phyloP scores from a whole-genome alignment of 208 protist genomes.

The Wallacemonas collosoma region DNA sequence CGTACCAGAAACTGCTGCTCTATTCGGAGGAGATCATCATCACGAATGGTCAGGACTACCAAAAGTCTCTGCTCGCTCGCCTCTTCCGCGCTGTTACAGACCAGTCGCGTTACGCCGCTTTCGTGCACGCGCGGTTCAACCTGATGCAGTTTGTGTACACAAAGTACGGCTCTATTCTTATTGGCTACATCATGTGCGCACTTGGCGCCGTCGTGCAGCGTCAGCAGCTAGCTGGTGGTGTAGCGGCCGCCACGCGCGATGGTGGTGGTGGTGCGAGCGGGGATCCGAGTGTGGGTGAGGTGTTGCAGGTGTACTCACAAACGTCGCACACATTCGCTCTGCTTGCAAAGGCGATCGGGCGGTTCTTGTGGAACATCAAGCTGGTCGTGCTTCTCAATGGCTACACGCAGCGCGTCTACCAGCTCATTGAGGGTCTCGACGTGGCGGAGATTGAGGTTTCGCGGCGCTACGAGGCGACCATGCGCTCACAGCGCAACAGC shows the following conservation, averaged over 20 bases:
- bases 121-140: conserved; percentile 50
- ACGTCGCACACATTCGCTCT: conserved; percentile 46
- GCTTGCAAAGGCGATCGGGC: conserved; percentile 43
- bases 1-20: conserved; percentile 48
- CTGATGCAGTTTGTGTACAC: conserved; percentile 53
- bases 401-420: conserved; percentile 57
- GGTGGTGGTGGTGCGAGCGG: background rate
- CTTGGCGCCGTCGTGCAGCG: conserved; percentile 16
- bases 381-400: conserved; percentile 43
- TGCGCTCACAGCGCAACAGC: conserved; percentile 21
- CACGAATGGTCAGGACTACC: conserved; percentile 40
- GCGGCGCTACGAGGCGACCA: conserved; percentile 27
- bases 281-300: conserved; percentile 16
- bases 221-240: no score
- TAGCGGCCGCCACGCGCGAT: no score
- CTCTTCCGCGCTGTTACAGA: conserved; percentile 48
- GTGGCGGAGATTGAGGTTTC: conserved; percentile 29
- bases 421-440: conserved; percentile 47
- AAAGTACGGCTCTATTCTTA: conserved; percentile 59
- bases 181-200: conserved; percentile 47
- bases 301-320: conserved; percentile 28
- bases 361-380: conserved; percentile 52
- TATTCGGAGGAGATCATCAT: conserved; percentile 70
- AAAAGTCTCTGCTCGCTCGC: conserved; percentile 37
- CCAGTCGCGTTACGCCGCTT: conserved; percentile 51